Conservation (phyloP, 2,329 filamentous ascomycete species). For the Colletotrichum sp. region DNA sequence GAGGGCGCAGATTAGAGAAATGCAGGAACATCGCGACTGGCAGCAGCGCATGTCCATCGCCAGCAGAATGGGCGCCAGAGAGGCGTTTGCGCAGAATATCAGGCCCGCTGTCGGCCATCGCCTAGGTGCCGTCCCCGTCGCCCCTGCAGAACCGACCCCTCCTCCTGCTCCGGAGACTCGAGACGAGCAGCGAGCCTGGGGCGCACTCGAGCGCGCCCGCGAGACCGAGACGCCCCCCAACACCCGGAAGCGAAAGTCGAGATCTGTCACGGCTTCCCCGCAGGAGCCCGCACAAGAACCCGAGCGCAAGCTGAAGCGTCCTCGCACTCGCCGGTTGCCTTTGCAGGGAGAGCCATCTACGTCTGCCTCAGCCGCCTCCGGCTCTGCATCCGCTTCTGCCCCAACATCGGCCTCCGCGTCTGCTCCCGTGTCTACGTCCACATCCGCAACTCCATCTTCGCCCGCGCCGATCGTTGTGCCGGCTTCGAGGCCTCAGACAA, state of each 20-base stretch:
- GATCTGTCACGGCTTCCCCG: conserved; percentile 75
- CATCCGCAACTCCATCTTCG: conserved; percentile 11
- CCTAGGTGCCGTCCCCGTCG: conserved; percentile 52
- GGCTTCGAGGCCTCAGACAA: conserved; percentile 20
- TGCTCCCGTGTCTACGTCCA: conserved; percentile 11
- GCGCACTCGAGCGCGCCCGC: conserved; percentile 84
- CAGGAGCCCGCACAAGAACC: conserved; percentile 70
- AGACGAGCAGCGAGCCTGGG: conserved; percentile 87
- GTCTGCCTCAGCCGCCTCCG: conserved; percentile 32
- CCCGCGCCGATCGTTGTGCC: conserved; percentile 26
- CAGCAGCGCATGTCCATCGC: conserved; percentile 84
- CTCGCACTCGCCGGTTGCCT: conserved; percentile 74
- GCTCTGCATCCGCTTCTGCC: neutral
- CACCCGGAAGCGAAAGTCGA: conserved; percentile 75
- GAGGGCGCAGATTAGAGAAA: conserved; percentile 50
- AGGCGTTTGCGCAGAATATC: conserved; percentile 71
- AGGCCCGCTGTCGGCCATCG: conserved; percentile 65
- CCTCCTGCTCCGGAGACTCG: conserved; percentile 66
- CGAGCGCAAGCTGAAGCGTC: conserved; percentile 85
- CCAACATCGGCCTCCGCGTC: conserved; percentile 28
- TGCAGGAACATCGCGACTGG: conserved; percentile 73
- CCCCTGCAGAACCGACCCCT: neutral
- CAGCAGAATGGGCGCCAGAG: conserved; percentile 75
- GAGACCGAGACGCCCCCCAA: conserved; percentile 62
- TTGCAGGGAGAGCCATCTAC: conserved; percentile 53